Conservation (phyloP, 2,329 filamentous ascomycete genomes). For the Fusarium nematophilum region DNA sequence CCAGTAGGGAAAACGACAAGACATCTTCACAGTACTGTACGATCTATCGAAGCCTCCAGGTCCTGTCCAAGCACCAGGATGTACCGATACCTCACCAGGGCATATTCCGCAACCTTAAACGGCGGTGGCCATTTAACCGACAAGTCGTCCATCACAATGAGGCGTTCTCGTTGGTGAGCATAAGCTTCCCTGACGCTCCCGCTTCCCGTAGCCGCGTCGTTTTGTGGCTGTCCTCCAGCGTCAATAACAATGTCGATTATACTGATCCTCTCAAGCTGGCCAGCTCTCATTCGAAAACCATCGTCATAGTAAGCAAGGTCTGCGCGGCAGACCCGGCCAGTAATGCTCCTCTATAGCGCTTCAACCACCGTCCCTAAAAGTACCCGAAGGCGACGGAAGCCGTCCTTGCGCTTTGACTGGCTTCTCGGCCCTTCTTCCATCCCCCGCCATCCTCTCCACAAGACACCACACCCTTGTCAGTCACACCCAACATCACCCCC, state of each 20-base stretch:
- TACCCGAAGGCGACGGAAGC: slow-evolving; percentile 23
- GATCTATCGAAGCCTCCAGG: no score
- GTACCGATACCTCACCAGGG: neutral
- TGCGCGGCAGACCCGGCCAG: slow-evolving; percentile 31
- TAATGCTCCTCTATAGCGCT: slow-evolving; percentile 11
- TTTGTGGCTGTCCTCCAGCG: slow-evolving; percentile 11
- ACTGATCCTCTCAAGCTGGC: slow-evolving; percentile 23
- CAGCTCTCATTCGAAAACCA: slow-evolving; percentile 9
- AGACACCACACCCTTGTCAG: slow-evolving; percentile 25
- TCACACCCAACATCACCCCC: slow-evolving; percentile 27
- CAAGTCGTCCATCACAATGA: slow-evolving; percentile 14
- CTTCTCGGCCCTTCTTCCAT: slow-evolving; percentile 41
- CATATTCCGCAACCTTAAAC: neutral
- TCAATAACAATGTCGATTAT: slow-evolving; percentile 23
- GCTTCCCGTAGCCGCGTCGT: neutral
- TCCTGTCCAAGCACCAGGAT: neutral
- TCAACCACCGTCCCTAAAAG: slow-evolving; percentile 28
- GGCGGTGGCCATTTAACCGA: neutral
- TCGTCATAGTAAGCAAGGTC: slow-evolving; percentile 14
- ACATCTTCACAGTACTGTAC: no score
- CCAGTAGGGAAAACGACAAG: no score
- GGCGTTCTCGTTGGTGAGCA: neutral
- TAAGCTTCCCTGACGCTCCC: slow-evolving; percentile 12
- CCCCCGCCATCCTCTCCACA: slow-evolving; percentile 34
- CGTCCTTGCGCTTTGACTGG: slow-evolving; percentile 41